Evolutionary conservation across 768 basidiomycete genomes (phyloP).

Genomic region (Termitomyces sp.): DNA sequence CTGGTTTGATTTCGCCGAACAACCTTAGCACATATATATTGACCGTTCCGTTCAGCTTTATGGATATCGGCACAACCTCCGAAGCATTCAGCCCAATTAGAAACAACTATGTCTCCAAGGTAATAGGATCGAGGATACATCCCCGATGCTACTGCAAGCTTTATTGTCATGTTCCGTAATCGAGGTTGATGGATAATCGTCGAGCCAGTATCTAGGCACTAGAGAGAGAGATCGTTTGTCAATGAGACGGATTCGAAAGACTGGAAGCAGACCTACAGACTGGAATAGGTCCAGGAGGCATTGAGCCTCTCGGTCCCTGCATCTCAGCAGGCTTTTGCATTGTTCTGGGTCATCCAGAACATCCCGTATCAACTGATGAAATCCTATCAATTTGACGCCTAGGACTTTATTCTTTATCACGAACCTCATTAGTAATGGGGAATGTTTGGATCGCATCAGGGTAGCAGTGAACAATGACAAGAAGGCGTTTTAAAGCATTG

Average conservation of each 20-base stretch:
- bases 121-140: not conserved
- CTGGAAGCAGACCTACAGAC: not conserved
- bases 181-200: not conserved
- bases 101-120: not conserved
- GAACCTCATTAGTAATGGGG: not conserved
- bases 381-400: not conserved
- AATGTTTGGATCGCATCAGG: not conserved
- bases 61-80: slow-evolving; percentile 4
- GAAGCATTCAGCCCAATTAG: not conserved
- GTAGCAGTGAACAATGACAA: not conserved
- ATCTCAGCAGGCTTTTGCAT: not conserved
- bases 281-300: not conserved
- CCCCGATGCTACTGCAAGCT: not conserved
- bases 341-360: not conserved
- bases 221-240: not conserved
- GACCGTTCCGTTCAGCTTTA: not conserved
- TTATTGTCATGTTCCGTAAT: not conserved
- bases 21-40: not conserved
- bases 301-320: not conserved
- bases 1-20: not conserved
- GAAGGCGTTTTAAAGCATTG: not conserved
- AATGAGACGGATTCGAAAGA: not conserved
- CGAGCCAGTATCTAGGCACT: not conserved
- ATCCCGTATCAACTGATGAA: not conserved
- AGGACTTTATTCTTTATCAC: not conserved